These are phyloP conservation scores for Pleurotus tuoliensis DNA, from an alignment of 768 basidiomycete genomes.

Conservation along the genomic window DNA sequence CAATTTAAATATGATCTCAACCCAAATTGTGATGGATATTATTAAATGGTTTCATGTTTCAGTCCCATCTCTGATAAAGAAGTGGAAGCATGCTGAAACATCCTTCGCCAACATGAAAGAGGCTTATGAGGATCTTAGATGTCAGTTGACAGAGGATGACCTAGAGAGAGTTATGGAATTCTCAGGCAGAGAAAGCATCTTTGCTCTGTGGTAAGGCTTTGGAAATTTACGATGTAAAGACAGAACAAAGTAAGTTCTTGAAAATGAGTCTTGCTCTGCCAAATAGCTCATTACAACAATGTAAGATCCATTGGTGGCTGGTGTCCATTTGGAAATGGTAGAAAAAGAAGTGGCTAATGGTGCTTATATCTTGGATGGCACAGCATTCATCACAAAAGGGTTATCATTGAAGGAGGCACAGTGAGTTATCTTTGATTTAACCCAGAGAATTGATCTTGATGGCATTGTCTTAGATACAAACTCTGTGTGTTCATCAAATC, in stretches of 20 bases:
- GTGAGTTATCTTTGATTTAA: constrained; percentile 1
- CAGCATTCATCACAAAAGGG: not conserved
- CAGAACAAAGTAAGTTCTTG: not conserved
- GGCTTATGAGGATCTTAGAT: constrained; percentile 1
- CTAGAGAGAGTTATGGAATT: not conserved
- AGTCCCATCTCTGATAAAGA: constrained; percentile 12
- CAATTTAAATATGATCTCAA: constrained; percentile 15
- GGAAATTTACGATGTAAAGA: not conserved
- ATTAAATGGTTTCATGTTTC: not conserved
- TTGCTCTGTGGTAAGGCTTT: not conserved
- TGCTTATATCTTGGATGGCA: not conserved
- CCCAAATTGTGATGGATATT: not conserved
- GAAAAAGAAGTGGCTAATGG: not conserved
- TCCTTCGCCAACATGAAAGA: not conserved
- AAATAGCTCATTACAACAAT: not conserved
- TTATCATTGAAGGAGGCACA: constrained; percentile 1
- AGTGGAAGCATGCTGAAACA: constrained; percentile 6
- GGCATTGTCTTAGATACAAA: too few relatives aligned
- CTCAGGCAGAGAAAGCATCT: not conserved
- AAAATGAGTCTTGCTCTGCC: not conserved
- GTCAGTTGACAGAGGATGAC: not conserved
- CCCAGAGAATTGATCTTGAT: not conserved
- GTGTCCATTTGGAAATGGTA: not conserved
- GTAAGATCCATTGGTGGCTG: not conserved
- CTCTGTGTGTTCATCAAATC: not conserved